These are phyloP conservation scores for Xylariomycetidae sp. DNA, from an alignment of 2,329 filamentous ascomycete species.

Conservation along the genomic window DNA sequence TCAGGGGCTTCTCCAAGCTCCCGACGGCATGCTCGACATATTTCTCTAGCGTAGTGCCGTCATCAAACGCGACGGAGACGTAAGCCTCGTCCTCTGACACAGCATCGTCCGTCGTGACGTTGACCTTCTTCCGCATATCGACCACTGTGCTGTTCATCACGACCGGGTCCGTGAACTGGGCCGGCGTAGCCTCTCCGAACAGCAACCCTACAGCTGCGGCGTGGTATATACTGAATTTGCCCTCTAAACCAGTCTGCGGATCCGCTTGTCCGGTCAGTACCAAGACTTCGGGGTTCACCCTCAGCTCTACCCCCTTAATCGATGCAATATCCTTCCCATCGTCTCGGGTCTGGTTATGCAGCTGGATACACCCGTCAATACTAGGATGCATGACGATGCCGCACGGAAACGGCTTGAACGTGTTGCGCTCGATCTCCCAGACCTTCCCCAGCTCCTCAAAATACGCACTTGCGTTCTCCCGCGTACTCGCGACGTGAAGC, in stretches of 20 bases:
- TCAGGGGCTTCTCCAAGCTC: slow-evolving; percentile 44
- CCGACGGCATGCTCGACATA: slow-evolving; percentile 47
- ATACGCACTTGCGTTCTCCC: slow-evolving; percentile 32
- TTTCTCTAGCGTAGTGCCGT: slow-evolving; percentile 34
- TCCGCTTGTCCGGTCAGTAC: slow-evolving; percentile 46
- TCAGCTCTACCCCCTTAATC: slow-evolving; percentile 35
- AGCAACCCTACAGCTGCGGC: slow-evolving; percentile 46
- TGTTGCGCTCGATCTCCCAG: slow-evolving; percentile 50
- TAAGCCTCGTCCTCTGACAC: slow-evolving; percentile 36
- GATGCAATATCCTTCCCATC: slow-evolving; percentile 25
- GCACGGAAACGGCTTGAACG: slow-evolving; percentile 54
- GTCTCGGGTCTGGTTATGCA: slow-evolving; percentile 33
- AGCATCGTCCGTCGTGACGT: slow-evolving; percentile 34
- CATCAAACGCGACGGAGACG: slow-evolving; percentile 28
- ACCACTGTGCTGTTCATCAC: slow-evolving; percentile 38
- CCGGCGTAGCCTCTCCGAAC: slow-evolving; percentile 45
- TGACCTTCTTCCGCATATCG: slow-evolving; percentile 38
- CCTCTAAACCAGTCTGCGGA: slow-evolving; percentile 45
- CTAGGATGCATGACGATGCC: slow-evolving; percentile 53
- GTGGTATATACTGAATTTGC: slow-evolving; percentile 53
- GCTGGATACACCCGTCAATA: slow-evolving; percentile 46
- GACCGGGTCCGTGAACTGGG: slow-evolving; percentile 44
- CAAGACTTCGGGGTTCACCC: slow-evolving; percentile 47
- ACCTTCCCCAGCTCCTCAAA: slow-evolving; percentile 29
- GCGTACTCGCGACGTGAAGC: slow-evolving; percentile 44